Conservation (phyloP, 495 filamentous ascomycete species). For the Penicillium malachiteum region DNA sequence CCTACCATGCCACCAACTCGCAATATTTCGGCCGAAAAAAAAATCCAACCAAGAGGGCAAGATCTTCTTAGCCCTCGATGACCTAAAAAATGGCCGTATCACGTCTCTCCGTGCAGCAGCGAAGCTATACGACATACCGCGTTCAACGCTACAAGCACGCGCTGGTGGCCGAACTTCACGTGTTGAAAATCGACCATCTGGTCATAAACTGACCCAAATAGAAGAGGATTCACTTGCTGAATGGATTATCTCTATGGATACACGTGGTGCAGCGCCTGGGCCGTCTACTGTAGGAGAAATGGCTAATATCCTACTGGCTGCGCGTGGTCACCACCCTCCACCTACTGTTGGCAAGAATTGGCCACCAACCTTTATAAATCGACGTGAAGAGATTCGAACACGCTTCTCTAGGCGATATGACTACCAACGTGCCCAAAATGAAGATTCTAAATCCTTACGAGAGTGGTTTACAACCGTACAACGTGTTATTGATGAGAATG, state of each 20-base stretch:
- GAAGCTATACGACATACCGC: not conserved
- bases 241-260: slow-evolving; percentile 2
- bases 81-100: too few relatives aligned
- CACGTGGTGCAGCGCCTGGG: slow-evolving; percentile 3
- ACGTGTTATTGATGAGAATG: too few relatives aligned
- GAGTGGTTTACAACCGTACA: too few relatives aligned
- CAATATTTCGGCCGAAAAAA: too few relatives aligned
- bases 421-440: too few relatives aligned
- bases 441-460: too few relatives aligned
- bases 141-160: not conserved
- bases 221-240: not conserved
- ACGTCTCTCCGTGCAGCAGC: too few relatives aligned
- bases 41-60: too few relatives aligned
- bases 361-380: too few relatives aligned
- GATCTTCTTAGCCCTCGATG: too few relatives aligned
- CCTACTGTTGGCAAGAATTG: slow-evolving; percentile 2
- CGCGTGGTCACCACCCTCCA: not conserved
- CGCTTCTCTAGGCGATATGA: too few relatives aligned
- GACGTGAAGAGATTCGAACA: too few relatives aligned
- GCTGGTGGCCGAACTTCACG: not conserved
- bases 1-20: slow-evolving; percentile 8
- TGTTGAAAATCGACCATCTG: not conserved
- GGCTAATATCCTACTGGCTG: slow-evolving; percentile 5
- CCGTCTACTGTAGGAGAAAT: slow-evolving; percentile 4
- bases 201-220: slow-evolving; percentile 4